phyloP scores from a whole-genome alignment of 345 rosid species.

The Salix viminalis region DNA sequence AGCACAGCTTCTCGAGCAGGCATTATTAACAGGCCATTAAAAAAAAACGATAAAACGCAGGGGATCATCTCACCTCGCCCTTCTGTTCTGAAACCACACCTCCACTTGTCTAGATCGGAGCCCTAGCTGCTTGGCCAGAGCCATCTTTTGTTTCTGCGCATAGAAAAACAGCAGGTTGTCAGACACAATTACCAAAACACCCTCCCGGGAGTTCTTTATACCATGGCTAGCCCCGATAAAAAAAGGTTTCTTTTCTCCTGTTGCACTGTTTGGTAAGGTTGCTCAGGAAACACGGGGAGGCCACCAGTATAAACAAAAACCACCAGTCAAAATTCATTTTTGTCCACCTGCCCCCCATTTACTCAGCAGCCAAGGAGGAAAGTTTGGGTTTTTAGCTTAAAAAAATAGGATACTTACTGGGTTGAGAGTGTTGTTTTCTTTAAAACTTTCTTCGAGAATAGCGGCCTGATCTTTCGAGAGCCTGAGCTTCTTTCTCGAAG shows the following conservation, averaged over 20 bases:
- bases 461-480: slow-evolving; percentile 93
- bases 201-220: neutral
- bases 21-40: no score
- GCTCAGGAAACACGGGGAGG: slow-evolving; percentile 10
- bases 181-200: slow-evolving; percentile 9
- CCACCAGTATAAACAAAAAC: neutral
- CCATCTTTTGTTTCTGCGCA: slow-evolving; percentile 83
- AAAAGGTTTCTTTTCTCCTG: neutral
- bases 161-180: neutral
- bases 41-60: no score
- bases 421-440: slow-evolving; percentile 90
- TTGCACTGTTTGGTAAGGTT: slow-evolving; percentile 2
- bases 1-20: neutral
- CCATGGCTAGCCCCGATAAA: neutral
- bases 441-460: slow-evolving; percentile 87
- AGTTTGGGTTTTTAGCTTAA: neutral
- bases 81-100: slow-evolving; percentile 40
- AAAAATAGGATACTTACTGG: slow-evolving; percentile 50
- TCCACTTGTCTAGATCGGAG: slow-evolving; percentile 33
- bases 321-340: neutral
- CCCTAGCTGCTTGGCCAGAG: slow-evolving; percentile 52
- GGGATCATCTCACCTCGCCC: slow-evolving; percentile 32
- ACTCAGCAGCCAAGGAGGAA: slow-evolving; percentile 8
- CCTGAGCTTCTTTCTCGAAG: slow-evolving; percentile 87
- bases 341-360: slow-evolving; percentile 3